Evolutionary conservation across 345 rosid genomes (phyloP), one percentile per base, ranked within the genome.

Genomic region (Gossypium thurberi): DNA sequence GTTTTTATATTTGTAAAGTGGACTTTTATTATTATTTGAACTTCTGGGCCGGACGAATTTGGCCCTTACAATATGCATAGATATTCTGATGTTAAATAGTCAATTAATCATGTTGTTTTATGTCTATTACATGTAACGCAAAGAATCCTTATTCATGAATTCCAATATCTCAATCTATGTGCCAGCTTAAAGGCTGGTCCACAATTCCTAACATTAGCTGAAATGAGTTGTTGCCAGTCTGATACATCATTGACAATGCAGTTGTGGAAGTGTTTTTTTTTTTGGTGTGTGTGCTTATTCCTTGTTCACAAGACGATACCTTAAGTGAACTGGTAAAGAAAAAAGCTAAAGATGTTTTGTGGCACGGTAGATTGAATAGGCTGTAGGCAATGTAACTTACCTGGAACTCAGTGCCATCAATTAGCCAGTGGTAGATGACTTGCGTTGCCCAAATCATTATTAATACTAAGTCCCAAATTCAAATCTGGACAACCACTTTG

Each of bases 171-270:
- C 64, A 74, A 61, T 47, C 20, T 71, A 13, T 76, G 2, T 46
- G 80, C 82, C 87, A 75, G 82, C 81, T 83, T 77, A 71, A 77
- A 37, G 55, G 74, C 75, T 73, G 79, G 79, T 81, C 81, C 84
- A 71, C 63, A 69, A 40, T 69, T 79, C 75, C 37, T 43, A 69
- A 63, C 61, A 67, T 75, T 26, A 23, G 56, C 57, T 43, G 57
- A 15, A 20, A 57, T 61, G 56, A 26, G 47, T 60, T 63, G 21
- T 59, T 60, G 59, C 75, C 70, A 28, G 78, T 67, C 76, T 72
- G 77, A 60, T 59, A 65, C 59, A 67, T 56, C 52, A 67, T 56
- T 75, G 55, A 47, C 8, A 60, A 51, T 53, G 61, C 15, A 28
- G 28, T 51, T 53, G 47, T 53, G 5, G 6, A 25, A 8, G 20